These are phyloP conservation scores for Teunomyces atbi DNA, from an alignment of 805 yeast genomes.

Conservation along the genomic window DNA sequence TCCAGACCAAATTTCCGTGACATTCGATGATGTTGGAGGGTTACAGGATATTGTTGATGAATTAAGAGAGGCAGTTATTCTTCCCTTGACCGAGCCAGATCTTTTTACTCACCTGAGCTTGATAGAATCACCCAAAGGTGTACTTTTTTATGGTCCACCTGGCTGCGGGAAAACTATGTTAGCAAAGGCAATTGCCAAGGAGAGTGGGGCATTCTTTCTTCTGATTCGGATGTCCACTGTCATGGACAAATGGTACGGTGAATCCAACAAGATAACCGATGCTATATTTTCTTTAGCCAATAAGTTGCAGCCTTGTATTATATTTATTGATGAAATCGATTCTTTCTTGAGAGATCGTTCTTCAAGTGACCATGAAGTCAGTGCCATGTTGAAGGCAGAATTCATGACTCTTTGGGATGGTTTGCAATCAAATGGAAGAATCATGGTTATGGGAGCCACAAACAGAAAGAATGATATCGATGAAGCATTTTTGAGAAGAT, in stretches of 20 bases:
- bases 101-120: constrained; percentile 66
- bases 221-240: constrained; percentile 90
- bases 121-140: constrained; percentile 92
- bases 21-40: constrained; percentile 87
- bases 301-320: constrained; percentile 90
- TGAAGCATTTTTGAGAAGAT: constrained; percentile 84
- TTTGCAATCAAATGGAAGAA: constrained; percentile 68
- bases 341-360: constrained; percentile 86
- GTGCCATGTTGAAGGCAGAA: constrained; percentile 91
- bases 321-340: constrained; percentile 95
- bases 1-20: constrained; percentile 76
- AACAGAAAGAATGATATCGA: constrained; percentile 91
- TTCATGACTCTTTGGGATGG: constrained; percentile 99
- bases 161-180: constrained; percentile 98
- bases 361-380: constrained; percentile 88
- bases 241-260: constrained; percentile 98
- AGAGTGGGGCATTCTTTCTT: constrained; percentile 87
- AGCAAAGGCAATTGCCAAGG: constrained; percentile 91
- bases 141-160: constrained; percentile 89
- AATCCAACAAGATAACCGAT: constrained; percentile 88
- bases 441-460: constrained; percentile 91
- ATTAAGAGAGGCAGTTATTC: constrained; percentile 80
- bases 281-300: constrained; percentile 88
- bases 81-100: constrained; percentile 76
- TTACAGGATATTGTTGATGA: constrained; percentile 79